Evolutionary conservation across 306 rosid genomes (phyloP).

Genomic region (Fragaria vesca): DNA sequence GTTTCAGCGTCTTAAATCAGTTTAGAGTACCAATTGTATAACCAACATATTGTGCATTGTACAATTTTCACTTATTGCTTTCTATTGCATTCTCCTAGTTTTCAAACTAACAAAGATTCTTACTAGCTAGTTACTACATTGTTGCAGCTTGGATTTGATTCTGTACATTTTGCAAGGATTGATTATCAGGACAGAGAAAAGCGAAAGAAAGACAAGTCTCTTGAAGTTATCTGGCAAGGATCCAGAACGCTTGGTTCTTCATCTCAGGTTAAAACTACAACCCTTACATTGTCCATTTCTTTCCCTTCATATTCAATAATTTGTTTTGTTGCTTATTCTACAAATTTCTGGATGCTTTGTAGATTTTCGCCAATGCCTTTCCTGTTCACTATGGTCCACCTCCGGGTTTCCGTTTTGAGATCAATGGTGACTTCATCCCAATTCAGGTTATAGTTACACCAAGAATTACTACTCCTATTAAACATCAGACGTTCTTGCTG

Average conservation of each 20-base stretch:
- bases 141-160: slow-evolving; percentile 84
- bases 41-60: neutral
- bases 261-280: slow-evolving; percentile 54
- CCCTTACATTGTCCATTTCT: neutral
- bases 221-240: slow-evolving; percentile 89
- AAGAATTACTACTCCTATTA: neutral
- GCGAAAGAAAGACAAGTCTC: slow-evolving; percentile 61
- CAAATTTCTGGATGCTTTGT: slow-evolving; percentile 15
- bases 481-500: neutral
- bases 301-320: neutral
- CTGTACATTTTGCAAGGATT: slow-evolving; percentile 86
- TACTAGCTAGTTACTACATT: neutral
- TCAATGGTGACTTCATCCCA: slow-evolving; percentile 35
- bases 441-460: slow-evolving; percentile 57
- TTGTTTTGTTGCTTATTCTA: slow-evolving; percentile 2
- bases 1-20: neutral
- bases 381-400: slow-evolving; percentile 78
- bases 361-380: slow-evolving; percentile 85
- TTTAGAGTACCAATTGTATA: neutral
- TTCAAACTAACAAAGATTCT: neutral
- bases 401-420: slow-evolving; percentile 65
- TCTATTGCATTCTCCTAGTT: neutral
- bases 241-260: slow-evolving; percentile 80
- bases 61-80: neutral
- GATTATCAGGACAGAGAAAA: slow-evolving; percentile 81